Base-by-base conservation (phyloP, 495 filamentous ascomycete genomes). In the Jackrogersella multiformis region DNA sequence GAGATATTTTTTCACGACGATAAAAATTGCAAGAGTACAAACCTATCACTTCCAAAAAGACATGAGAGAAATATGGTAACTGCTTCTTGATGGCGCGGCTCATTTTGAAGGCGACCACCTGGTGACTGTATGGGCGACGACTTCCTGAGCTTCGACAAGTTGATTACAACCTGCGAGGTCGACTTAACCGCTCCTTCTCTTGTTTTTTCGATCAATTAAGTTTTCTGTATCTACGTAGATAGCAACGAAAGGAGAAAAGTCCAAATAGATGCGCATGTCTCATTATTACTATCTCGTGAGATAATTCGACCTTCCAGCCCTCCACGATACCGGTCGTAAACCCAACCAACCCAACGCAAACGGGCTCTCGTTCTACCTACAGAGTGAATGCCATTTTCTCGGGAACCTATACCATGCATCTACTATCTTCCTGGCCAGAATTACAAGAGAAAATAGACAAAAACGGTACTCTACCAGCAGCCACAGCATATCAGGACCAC, bases 131-230 rank as follows among this genome's bases (percentile, higher is more conserved):
- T 38, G 30, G 18, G 51, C 10, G 34, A 63, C 42, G 44, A 23
- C 66, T 64, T 69, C 66, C 66, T 13, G 0, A 49, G 26, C 21
- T 32, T 15, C 23, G 10, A 56, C 26, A 7, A 55, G 39, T 46
- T 48, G 1, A 9, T 18, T 30, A 10, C 32, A 39, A 7, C 45
- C 9, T 13, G 18, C 36, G 10, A 24, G 9, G 26, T 16, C 5
- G 24, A 7, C 0, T 16, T 20, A n/a, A 9, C 23, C 34, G 13
- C n/a, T 10, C 24, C 18, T 49, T 51, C 36, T 30, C 36, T 16
- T 20, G 1, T 8, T 3, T 28, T 35, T 28, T 32, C 15, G 24
- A 3, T n/a, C 2, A 18, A 10, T 21, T 34, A 18, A 2, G 26
- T 1, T 7, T 24, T 30, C 23, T 18, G 23, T 45, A 24, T 12